Percentiles rank a stretch among this genome's conserved stretches.
phyloP scores from a whole-genome alignment of 805 yeast genomes.

The Barnettozyma sucrosica region DNA sequence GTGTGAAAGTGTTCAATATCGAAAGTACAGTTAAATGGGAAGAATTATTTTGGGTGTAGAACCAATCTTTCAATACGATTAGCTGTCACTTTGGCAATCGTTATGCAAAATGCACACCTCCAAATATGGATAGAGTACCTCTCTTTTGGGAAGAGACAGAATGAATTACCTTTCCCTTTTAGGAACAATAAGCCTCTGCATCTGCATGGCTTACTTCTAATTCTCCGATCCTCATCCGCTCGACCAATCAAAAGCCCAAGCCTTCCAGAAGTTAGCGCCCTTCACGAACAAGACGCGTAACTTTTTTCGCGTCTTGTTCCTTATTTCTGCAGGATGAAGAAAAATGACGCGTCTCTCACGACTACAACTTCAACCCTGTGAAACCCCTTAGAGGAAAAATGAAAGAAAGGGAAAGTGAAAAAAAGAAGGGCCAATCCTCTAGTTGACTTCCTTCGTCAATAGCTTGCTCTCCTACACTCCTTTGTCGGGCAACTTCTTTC shows the following conservation, averaged over 20 bases:
- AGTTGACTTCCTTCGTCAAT: no score
- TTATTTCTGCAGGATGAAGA: not conserved
- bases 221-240: not conserved
- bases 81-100: no score
- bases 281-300: conserved; percentile 1
- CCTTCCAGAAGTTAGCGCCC: not conserved
- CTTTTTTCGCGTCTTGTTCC: not conserved
- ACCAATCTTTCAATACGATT: no score
- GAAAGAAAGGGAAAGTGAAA: not conserved
- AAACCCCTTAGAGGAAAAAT: not conserved
- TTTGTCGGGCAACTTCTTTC: not conserved
- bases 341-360: not conserved
- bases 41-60: no score
- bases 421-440: not conserved
- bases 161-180: not conserved
- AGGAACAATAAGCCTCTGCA: not conserved
- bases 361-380: not conserved
- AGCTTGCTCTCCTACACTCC: not conserved
- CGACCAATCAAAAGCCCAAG: not conserved
- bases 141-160: not conserved
- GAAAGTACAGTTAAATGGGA: no score
- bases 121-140: not conserved
- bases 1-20: no score
- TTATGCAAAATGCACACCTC: not conserved
- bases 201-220: not conserved